Conservation (phyloP, 1,284 basidiomycete species). For the Volvariella volvacea region DNA sequence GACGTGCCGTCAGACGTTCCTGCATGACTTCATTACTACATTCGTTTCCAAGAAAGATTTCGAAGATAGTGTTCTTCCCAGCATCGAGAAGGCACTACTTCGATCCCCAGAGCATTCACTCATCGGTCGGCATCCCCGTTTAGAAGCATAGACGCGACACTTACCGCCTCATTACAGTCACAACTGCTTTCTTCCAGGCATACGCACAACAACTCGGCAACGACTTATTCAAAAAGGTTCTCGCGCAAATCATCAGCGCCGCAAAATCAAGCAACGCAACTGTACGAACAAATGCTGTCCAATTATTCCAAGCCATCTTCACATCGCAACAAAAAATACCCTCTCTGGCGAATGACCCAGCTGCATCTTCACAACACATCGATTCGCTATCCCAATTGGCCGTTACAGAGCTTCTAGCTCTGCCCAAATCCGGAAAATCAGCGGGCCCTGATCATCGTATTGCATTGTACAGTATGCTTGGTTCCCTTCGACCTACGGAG, state of each 20-base stretch:
- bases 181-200: conserved; percentile 47
- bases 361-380: conserved; percentile 7
- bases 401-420: conserved; percentile 58
- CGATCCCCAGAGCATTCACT: conserved; percentile 71
- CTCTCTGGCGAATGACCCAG: conserved; percentile 19
- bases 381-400: conserved; percentile 29
- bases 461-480: conserved; percentile 74
- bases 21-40: conserved; percentile 55
- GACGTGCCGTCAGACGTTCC: conserved; percentile 20
- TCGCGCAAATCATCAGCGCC: conserved; percentile 60
- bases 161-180: conserved; percentile 29
- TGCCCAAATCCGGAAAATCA: conserved; percentile 81
- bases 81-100: conserved; percentile 67
- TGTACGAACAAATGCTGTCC: conserved; percentile 53
- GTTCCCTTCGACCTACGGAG: conserved; percentile 43
- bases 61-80: conserved; percentile 44
- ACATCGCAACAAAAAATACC: conserved; percentile 10
- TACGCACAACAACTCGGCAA: conserved; percentile 50
- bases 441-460: conserved; percentile 82
- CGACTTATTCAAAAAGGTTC: conserved; percentile 54
- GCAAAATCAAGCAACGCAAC: conserved; percentile 73
- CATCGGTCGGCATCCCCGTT: conserved; percentile 32
- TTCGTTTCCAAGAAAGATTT: conserved; percentile 49
- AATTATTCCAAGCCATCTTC: conserved; percentile 57
- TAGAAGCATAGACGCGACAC: not conserved